Evolutionary conservation across 2,329 filamentous ascomycete species (phyloP).

Genomic region (Trichoderma simmonsii): DNA sequence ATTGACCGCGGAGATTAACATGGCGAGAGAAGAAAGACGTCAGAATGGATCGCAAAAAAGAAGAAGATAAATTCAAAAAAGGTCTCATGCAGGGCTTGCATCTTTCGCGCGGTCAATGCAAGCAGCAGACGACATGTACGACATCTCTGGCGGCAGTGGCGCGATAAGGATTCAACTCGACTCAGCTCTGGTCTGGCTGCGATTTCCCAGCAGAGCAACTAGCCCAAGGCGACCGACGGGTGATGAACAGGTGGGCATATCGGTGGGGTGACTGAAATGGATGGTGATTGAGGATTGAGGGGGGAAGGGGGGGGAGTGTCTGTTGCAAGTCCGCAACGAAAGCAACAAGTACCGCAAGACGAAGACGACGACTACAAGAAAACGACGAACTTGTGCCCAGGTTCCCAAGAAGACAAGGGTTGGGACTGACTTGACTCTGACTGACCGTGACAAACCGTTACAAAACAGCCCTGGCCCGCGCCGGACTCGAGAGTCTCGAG

Average conservation of each 20-base stretch:
- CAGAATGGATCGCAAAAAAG: neutral
- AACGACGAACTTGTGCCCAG: neutral
- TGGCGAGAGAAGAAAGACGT: neutral
- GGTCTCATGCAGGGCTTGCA: neutral
- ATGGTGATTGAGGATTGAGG: neutral
- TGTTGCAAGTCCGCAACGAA: neutral
- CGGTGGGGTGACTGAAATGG: neutral
- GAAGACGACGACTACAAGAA: neutral
- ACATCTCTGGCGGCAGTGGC: conserved; percentile 13
- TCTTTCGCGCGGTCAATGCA: neutral
- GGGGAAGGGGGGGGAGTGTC: neutral
- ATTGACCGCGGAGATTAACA: neutral
- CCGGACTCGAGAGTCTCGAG: neutral
- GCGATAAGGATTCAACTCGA: neutral
- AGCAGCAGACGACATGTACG: conserved; percentile 12
- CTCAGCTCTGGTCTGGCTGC: neutral
- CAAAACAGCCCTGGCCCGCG: neutral
- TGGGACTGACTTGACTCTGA: neutral
- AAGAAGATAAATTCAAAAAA: neutral
- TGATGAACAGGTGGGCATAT: conserved; percentile 4
- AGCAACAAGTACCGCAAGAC: neutral
- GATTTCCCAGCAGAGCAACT: neutral
- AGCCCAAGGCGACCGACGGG: neutral
- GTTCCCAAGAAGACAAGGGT: neutral
- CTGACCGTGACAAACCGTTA: conserved; percentile 10